Base-by-base conservation (phyloP, 164 flowering plant genomes). In the Warburgia ugandensis region DNA sequence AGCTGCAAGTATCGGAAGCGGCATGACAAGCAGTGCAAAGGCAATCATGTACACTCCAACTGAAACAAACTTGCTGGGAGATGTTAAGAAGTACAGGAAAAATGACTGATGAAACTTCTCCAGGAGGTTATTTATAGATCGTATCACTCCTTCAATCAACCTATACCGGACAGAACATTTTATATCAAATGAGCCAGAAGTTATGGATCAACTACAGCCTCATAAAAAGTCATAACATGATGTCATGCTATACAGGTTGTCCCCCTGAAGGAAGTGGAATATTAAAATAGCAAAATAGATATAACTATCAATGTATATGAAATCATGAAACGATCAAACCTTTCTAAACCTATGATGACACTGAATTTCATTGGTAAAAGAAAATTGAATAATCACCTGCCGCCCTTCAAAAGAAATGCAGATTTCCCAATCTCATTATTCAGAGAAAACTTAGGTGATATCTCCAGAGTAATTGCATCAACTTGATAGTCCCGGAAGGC, bases 101-200 rank as follows among this genome's bases (percentile, higher is more conserved):
- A 85, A 88, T 32, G 97, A 92, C 59, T 92, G 99, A 64, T 88
- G 99, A 66, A 92, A 92, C 73, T 92, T 92, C 74, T 92, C 95
- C 5, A 92, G 94, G 36, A 92, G 95, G 58, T 92, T 92, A 70
- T 89, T 92, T 49, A 88, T 80, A 30, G 97, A 86, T 10, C 97
- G 76, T 16, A 88, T 48, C 22, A 81, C 77, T 63, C 95, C 94
- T 72, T 92, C 99, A 66, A 86, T 66, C 72, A 92, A 75, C 75
- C 99, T 92, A 85, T 73, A 74, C 39, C 30, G 14, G 30, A 44
- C 1, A 54, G 25, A 38, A 39, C 22, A 51, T 14, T 26, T 36
- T 38, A 22, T 37, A 3, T 37, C 5, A 37, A 37, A 37, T 37
- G 17, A 42, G 45, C 45, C 17, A 42, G n/a, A n/a, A n/a, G n/a